Base-by-base conservation (phyloP, 192 early-diverging fungal genomes). In the Oehlia diaphana region DNA sequence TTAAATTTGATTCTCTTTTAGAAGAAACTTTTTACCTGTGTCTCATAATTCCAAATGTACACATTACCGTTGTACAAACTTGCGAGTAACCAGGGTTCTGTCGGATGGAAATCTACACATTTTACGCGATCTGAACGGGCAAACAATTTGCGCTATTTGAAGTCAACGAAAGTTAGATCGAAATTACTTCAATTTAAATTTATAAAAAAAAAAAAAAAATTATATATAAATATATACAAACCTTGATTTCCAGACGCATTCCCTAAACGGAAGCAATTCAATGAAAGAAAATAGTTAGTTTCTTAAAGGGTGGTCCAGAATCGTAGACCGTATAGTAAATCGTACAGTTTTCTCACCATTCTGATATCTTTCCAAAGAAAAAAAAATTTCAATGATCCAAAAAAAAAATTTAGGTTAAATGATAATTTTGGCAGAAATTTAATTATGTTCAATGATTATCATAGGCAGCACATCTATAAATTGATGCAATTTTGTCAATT, bases 31-130 rank as follows among this genome's bases (percentile, higher is more conserved):
- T 72, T 39, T 80, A 94, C 95, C 89, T 96, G 92, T 16, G 95
- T 99, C 84, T 99, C 97, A 81, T 99, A 95, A 89, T 99, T 99
- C 97, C 97, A 99, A 61, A 99, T 96, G 77, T 96, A 92, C 7
- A 95, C 93, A 70, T 95, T 92, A 67, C 98, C 98, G 84, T 94
- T 95, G 86, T 99, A 99, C 71, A 99, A 91, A 80, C 95, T 94
- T 28, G 97, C 92, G 78, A 99, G 90, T 66, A 99, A 89, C 98
- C 98, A 99, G 50, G 98, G 96, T 85, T 99, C 98, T 8, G 96
- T 95, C 19, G 98, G 98, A 84, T 99, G 98, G 86, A 97, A 94
- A 88, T 99, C 98, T 70, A 99, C 89, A 70, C 95, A 94, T 87
- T 99, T 99, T 76, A 99, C 97, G 81, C 98, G 93, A 84, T 97